Conservation (phyloP, 805 yeast genomes). For the Hemisphaericaspora nanyangensis region DNA sequence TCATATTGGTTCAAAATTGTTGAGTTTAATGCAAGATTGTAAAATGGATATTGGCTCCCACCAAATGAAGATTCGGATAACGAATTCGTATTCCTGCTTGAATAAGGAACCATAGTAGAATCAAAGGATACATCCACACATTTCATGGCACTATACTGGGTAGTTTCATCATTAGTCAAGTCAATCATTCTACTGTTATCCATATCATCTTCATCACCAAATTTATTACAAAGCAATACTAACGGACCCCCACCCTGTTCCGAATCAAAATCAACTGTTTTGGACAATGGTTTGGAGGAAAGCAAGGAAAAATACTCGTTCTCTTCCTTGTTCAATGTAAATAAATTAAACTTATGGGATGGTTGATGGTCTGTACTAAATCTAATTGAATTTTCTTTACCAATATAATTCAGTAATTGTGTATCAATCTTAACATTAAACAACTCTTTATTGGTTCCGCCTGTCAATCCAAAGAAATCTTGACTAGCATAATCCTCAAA, state of each 20-base stretch:
- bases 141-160: conserved; percentile 24
- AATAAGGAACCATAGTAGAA: conserved; percentile 46
- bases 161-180: conserved; percentile 34
- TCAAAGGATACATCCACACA: conserved; percentile 46
- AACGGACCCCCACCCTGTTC: conserved; percentile 11
- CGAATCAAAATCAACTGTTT: not conserved
- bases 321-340: not conserved
- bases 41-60: conserved; percentile 46
- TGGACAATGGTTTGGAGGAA: not conserved
- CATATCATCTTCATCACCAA: conserved; percentile 4
- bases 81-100: conserved; percentile 30
- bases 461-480: not conserved
- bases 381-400: not conserved
- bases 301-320: not conserved
- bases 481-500: conserved; percentile 35
- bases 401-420: not conserved
- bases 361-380: conserved; percentile 2
- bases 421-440: not conserved
- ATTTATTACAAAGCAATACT: conserved; percentile 18
- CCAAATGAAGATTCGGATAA: conserved; percentile 54
- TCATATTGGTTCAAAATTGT: conserved; percentile 42
- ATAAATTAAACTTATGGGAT: not conserved
- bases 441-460: not conserved
- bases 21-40: conserved; percentile 42
- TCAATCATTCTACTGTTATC: conserved; percentile 21